Evolutionary conservation across 768 basidiomycete species (phyloP), one percentile per base, ranked within the genome.

Genomic region (Austroboletus eburneus): DNA sequence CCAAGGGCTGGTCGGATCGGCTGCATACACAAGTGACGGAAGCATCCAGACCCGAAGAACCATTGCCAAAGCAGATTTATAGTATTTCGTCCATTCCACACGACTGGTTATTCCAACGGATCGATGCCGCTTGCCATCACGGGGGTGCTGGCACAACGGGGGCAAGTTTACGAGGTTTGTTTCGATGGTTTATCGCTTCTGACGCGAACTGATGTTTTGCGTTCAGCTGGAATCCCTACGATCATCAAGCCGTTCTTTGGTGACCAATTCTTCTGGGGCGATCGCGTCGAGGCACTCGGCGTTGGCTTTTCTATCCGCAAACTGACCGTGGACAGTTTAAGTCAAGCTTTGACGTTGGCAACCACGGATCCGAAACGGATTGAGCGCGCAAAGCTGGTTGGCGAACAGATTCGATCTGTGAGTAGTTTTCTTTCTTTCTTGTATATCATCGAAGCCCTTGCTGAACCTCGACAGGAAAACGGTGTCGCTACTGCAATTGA

Each of bases 191-290:
- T 13, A 12, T 24, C 5, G 9, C 23, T 22, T n/a, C 22, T 29
- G 33, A 22, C 8, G 16, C 16, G 22, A 17, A 33, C 38, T 58
- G 51, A 62, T 27, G 32, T 3, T 17, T 8, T 32, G 27, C 12
- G 12, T 22, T 5, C 41, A 89, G 91, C 91, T 49, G 92, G 91
- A 8, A 87, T 92, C 43, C 95, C 96, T 1, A 98, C 94, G 2
- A 87, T 99, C 57, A 91, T 98, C 63, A 85, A 84, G 52, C 95
- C 96, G 0, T 99, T 98, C 78, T 99, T 98, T 58, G 95, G 96
- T 3, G 94, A 97, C 64, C 94, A 97, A 58, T 91, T 87, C 64
- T 95, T 97, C 70, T 98, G 92, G 92, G 91, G 91, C 3, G 91
- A 99, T 66, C 85, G 95, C 23, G 91, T 97, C n/a, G 92, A 96